Percentiles rank a stretch among this genome's conserved stretches.
Evolutionary conservation across 2,329 filamentous ascomycete species (phyloP).

Genomic region (Neospermospora avenae): DNA sequence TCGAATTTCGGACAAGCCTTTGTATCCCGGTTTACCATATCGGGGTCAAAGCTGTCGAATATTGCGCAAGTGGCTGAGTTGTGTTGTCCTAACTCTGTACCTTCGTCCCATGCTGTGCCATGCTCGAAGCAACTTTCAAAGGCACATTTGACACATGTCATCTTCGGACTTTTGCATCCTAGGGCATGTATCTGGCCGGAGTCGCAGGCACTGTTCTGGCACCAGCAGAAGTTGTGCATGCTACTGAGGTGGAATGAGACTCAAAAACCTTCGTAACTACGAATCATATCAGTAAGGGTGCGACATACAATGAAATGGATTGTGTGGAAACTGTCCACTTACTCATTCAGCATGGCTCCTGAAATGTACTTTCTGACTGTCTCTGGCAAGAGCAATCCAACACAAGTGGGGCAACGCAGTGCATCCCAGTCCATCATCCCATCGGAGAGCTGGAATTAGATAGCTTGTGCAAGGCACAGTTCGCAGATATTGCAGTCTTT

Average conservation of each 20-base stretch:
- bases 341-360: background rate
- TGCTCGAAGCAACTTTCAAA: background rate
- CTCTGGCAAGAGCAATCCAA: background rate
- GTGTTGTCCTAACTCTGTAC: background rate
- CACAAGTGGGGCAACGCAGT: background rate
- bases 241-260: background rate
- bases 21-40: background rate
- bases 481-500: background rate
- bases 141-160: background rate
- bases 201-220: background rate
- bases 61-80: background rate
- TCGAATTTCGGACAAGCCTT: background rate
- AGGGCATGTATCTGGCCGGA: background rate
- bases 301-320: background rate
- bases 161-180: background rate
- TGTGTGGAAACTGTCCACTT: background rate
- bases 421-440: too few relatives aligned
- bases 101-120: background rate
- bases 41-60: background rate
- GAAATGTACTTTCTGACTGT: background rate
- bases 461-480: background rate
- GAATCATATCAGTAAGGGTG: background rate
- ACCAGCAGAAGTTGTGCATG: slow-evolving; percentile 1
- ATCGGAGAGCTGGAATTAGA: too few relatives aligned
- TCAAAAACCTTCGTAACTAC: background rate